Evolutionary conservation across 2,329 filamentous ascomycete genomes (phyloP), one percentile per base, ranked within the genome.

Genomic region (Trichoderma harzianum): DNA sequence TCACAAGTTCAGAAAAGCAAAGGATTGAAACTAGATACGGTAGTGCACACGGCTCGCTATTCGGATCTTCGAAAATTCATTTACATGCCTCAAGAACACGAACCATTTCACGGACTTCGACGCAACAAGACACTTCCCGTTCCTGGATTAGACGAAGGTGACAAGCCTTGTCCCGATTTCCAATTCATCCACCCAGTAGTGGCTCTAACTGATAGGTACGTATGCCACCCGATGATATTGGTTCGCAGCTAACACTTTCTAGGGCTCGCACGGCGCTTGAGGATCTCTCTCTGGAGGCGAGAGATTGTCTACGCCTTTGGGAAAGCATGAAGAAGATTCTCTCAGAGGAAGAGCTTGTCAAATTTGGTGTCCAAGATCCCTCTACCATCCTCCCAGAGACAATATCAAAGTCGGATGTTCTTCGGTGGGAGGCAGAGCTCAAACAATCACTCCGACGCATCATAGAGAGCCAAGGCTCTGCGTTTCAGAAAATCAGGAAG

Each of bases 31-130:
- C 78, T 95, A 16, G 87, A 86, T 26, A 92, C 92, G 86, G 88
- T 95, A 14, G 83, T 90, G 57, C 91, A 95, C 76, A 83, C 83
- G 1, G 86, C 90, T 43, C 86, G 93, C 62, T 95, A 94, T 79
- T 94, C 91, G 0, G 92, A 95, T 77, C 82, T 95, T 1, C 86
- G 92, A n/a, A 94, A 94, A 76, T 94, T 92, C 75, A 79, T 89
- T 43, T 94, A 92, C 78, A 79, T 83, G 0, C 85, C 89, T 3
- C 85, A 85, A 0, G 77, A 80, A 51, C 71, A 76, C 1, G 86
- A 86, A 64, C 71, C 77, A 0, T 92, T 92, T 75, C 76, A 84
- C 12, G 88, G 87, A 0, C 79, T 92, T 1, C 70, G 78, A 3
- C 82, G 82, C 26, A 79, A 81, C 5, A 78, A 82, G 28, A 80